Percentiles rank a stretch among this genome's conserved stretches.
These are phyloP conservation scores for Kuraishia cidri DNA, from an alignment of 805 yeast genomes.

Conservation along the genomic window DNA sequence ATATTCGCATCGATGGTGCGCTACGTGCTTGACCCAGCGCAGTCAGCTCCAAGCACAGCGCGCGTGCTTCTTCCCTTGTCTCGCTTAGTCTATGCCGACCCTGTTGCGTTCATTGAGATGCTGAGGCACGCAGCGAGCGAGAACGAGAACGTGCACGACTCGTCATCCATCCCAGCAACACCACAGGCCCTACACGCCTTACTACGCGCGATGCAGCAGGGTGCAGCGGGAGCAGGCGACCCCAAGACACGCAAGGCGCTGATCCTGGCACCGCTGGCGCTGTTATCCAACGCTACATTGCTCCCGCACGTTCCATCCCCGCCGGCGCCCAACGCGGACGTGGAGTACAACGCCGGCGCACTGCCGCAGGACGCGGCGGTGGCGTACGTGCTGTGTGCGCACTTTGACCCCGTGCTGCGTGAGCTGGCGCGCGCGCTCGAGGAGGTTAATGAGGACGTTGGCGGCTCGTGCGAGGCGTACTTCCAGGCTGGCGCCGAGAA, in stretches of 20 bases:
- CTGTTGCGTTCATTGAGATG: slow-evolving; percentile 23
- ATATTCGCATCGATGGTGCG: slow-evolving; percentile 30
- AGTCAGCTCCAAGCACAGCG: slow-evolving; percentile 31
- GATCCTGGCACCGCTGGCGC: slow-evolving; percentile 16
- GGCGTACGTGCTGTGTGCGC: slow-evolving; percentile 10
- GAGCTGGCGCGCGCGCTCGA: slow-evolving; percentile 42
- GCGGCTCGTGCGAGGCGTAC: slow-evolving; percentile 49
- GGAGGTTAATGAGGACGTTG: slow-evolving; percentile 55
- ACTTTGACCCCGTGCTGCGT: slow-evolving; percentile 17
- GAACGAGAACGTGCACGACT: slow-evolving; percentile 12
- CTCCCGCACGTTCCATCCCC: not conserved
- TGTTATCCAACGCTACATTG: slow-evolving; percentile 18
- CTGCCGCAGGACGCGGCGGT: slow-evolving; percentile 4
- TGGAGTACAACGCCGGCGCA: slow-evolving; percentile 1
- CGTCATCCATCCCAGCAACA: slow-evolving; percentile 3
- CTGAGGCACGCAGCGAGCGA: slow-evolving; percentile 17
- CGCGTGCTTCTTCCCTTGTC: slow-evolving; percentile 25
- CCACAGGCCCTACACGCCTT: slow-evolving; percentile 8
- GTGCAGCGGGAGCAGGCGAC: slow-evolving; percentile 48
- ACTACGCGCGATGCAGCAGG: slow-evolving; percentile 15
- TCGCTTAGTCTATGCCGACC: slow-evolving; percentile 26
- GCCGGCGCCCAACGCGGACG: no score
- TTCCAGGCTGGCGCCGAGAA: no score
- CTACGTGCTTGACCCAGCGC: slow-evolving; percentile 31
- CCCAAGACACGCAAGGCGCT: slow-evolving; percentile 61